These are phyloP conservation scores for Brassica napus DNA, from an alignment of 345 rosid species.

Conservation along the genomic window DNA sequence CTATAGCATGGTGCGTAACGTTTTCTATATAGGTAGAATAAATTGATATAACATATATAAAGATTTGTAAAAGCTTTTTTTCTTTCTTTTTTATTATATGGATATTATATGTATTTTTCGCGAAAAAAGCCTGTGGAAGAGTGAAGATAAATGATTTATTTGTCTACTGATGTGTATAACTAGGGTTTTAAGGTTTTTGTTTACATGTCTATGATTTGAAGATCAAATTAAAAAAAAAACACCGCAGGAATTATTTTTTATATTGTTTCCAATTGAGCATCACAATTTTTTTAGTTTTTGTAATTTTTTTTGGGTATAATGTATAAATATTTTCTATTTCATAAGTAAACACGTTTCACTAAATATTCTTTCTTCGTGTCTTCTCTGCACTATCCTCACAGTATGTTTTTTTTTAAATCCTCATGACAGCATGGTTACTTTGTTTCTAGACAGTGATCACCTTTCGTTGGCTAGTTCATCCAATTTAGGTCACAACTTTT, in stretches of 20 bases:
- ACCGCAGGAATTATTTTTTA: background rate
- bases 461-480: background rate
- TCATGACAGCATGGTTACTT: background rate
- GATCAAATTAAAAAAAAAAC: background rate
- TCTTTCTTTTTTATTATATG: background rate
- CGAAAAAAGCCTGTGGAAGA: conserved; percentile 20
- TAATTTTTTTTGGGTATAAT: background rate
- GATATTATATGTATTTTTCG: background rate
- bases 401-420: too few species aligned
- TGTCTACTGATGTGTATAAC: background rate
- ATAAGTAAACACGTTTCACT: background rate
- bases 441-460: background rate
- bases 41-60: conserved; percentile 38
- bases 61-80: conserved; percentile 6
- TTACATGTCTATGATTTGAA: background rate
- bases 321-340: background rate
- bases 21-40: conserved; percentile 25
- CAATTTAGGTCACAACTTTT: background rate
- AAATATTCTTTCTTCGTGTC: background rate
- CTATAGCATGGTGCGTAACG: conserved; percentile 23
- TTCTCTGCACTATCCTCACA: background rate
- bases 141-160: conserved; percentile 24
- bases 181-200: conserved; percentile 5
- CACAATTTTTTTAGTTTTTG: background rate
- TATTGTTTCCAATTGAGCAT: background rate